These are phyloP conservation scores for Citrullus amarus DNA, from an alignment of 306 rosid species.

Conservation along the genomic window DNA sequence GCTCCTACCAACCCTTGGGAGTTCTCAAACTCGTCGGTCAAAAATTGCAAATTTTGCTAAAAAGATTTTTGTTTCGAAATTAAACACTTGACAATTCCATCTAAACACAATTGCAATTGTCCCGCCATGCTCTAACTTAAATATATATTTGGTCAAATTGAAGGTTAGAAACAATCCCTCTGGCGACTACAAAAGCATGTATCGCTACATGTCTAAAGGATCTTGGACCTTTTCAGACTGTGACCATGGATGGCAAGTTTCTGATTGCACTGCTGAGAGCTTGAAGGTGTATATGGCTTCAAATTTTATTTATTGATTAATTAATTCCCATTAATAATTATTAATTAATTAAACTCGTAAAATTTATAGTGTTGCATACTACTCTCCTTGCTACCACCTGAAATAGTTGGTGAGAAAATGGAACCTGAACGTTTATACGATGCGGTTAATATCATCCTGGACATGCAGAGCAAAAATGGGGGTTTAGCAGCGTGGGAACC, in stretches of 20 bases:
- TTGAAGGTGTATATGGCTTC: slow-evolving; percentile 21
- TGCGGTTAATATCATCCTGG: slow-evolving; percentile 36
- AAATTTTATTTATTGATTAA: no score
- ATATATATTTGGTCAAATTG: no score
- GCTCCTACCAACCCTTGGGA: no score
- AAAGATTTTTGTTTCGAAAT: no score
- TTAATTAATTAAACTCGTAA: no score
- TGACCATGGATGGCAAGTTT: slow-evolving; percentile 71
- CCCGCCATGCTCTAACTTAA: no score
- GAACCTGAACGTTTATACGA: slow-evolving; percentile 34
- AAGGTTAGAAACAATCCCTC: slow-evolving; percentile 42
- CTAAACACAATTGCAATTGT: no score
- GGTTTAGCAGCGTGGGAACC: slow-evolving; percentile 56
- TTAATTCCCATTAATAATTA: no score
- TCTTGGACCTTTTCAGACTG: slow-evolving; percentile 65
- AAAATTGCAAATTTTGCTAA: no score
- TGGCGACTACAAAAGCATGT: slow-evolving; percentile 49
- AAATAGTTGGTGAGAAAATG: slow-evolving; percentile 49
- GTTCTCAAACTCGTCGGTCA: no score
- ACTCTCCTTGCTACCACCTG: slow-evolving; percentile 34
- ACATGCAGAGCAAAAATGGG: slow-evolving; percentile 48
- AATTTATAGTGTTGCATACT: slow-evolving; percentile 37
- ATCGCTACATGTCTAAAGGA: slow-evolving; percentile 58
- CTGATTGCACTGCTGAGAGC: slow-evolving; percentile 55
- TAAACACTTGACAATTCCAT: no score